A percentile compares a stretch with the other conserved stretches of the same genome.
Conservation (phyloP, 140 eudicot species). For the Erigeron philadelphicus region DNA sequence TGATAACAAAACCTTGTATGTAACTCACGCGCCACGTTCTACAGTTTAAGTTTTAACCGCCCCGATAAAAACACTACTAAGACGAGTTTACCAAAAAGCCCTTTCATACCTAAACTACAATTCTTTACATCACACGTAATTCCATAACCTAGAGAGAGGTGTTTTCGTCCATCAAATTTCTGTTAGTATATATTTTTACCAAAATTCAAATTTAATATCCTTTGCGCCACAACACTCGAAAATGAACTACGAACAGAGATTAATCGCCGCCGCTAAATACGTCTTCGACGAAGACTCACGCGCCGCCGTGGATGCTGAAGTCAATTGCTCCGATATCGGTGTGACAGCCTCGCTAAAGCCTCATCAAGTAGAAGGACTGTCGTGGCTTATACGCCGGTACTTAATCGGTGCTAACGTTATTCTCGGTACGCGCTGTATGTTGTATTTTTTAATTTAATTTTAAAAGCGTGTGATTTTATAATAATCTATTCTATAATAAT, state of each 20-base stretch:
- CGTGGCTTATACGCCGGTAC: constrained; percentile 85
- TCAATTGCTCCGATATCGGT: constrained; percentile 37
- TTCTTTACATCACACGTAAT: background rate
- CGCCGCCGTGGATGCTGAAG: constrained; percentile 35
- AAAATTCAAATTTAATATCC: constrained; percentile 20
- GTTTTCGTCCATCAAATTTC: background rate
- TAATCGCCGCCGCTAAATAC: constrained; percentile 71
- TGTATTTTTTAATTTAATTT: background rate
- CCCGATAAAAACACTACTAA: too few species aligned
- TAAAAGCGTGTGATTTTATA: background rate
- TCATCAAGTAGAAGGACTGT: constrained; percentile 86
- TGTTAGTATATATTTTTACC: constrained; percentile 10
- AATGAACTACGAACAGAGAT: constrained; percentile 62
- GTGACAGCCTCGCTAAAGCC: constrained; percentile 73
- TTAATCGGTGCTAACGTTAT: constrained; percentile 84
- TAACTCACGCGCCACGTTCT: constrained; percentile 15
- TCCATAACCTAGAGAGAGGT: background rate
- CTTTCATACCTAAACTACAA: background rate
- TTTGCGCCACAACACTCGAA: constrained; percentile 28
- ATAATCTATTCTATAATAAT: too few species aligned
- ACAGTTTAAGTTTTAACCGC: constrained; percentile 2
- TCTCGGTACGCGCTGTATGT: constrained; percentile 47
- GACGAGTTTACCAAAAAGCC: background rate
- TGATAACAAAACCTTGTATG: too few species aligned
- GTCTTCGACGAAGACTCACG: constrained; percentile 56